phyloP scores from a whole-genome alignment of 2,329 filamentous ascomycete genomes.

The Pseudocercospora eumusae region DNA sequence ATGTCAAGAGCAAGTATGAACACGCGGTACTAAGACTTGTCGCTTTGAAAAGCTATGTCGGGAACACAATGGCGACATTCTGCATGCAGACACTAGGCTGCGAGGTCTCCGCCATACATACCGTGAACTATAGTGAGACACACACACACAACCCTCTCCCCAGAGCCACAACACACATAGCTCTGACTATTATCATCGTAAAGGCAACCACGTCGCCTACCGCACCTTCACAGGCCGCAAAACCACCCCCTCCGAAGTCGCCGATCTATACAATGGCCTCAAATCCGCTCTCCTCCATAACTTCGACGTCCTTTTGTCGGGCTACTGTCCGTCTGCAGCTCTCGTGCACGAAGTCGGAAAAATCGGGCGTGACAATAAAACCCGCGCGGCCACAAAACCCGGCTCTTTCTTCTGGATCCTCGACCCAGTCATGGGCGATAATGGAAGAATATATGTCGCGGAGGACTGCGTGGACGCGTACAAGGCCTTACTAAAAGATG shows the following conservation, averaged over 20 bases:
- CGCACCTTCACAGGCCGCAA: constrained; percentile 82
- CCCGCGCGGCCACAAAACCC: constrained; percentile 61
- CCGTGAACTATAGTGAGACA: constrained; percentile 99
- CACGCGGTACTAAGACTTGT: constrained; percentile 21
- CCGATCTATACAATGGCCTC: constrained; percentile 79
- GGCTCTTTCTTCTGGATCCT: constrained; percentile 95
- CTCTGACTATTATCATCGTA: too few species aligned
- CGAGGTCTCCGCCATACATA: constrained; percentile 91
- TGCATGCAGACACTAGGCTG: constrained; percentile 91
- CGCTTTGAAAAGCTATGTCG: constrained; percentile 72
- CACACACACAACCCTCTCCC: too few species aligned
- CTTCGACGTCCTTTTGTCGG: constrained; percentile 93
- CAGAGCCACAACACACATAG: too few species aligned
- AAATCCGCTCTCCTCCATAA: constrained; percentile 79
- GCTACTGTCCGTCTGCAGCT: constrained; percentile 86
- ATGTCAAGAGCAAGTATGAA: constrained; percentile 11
- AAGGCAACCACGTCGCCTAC: constrained; percentile 97
- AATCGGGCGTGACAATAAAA: constrained; percentile 78
- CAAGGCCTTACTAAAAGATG: constrained; percentile 73
- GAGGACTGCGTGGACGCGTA: constrained; percentile 91
- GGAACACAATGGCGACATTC: constrained; percentile 95
- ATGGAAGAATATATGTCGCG: constrained; percentile 86
- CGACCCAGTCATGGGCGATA: constrained; percentile 98
- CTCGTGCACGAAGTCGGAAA: constrained; percentile 80
- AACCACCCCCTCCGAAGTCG: constrained; percentile 78